A percentile compares a stretch with the other conserved stretches of the same genome.
These are phyloP conservation scores for Spathaspora girioi DNA, from an alignment of 805 yeast genomes.

Conservation along the genomic window DNA sequence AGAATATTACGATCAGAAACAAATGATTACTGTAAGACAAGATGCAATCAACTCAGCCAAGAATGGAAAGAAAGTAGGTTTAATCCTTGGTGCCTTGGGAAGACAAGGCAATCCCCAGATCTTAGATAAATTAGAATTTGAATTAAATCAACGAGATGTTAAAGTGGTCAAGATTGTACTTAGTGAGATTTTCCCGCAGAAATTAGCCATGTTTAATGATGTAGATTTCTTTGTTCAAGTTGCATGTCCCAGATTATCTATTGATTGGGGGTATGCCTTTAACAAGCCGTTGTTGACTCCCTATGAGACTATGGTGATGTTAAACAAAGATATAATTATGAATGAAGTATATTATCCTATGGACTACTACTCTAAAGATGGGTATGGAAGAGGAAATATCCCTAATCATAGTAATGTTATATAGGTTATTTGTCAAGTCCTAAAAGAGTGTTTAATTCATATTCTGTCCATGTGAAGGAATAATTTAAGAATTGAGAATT, in stretches of 20 bases:
- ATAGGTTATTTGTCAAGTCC: constrained; percentile 31
- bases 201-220: constrained; percentile 86
- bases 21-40: constrained; percentile 68
- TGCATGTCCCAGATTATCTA: constrained; percentile 93
- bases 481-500: constrained; percentile 31
- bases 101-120: constrained; percentile 90
- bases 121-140: constrained; percentile 58
- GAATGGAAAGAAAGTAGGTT: constrained; percentile 64
- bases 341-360: constrained; percentile 73
- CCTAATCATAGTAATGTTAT: constrained; percentile 42
- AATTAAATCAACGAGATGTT: constrained; percentile 52
- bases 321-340: constrained; percentile 70
- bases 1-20: constrained; percentile 84
- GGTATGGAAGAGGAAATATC: constrained; percentile 82
- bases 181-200: constrained; percentile 91
- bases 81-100: constrained; percentile 90
- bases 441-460: constrained; percentile 64
- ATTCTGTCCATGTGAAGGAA: constrained; percentile 50
- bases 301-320: constrained; percentile 89
- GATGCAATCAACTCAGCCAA: constrained; percentile 69
- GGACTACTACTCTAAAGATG: constrained; percentile 90
- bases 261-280: constrained; percentile 99
- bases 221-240: constrained; percentile 95
- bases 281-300: constrained; percentile 90
- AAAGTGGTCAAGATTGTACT: constrained; percentile 76